Evolutionary conservation across 2,329 filamentous ascomycete species (phyloP), one percentile per base, ranked within the genome.

Genomic region (Cercospora sojina): DNA sequence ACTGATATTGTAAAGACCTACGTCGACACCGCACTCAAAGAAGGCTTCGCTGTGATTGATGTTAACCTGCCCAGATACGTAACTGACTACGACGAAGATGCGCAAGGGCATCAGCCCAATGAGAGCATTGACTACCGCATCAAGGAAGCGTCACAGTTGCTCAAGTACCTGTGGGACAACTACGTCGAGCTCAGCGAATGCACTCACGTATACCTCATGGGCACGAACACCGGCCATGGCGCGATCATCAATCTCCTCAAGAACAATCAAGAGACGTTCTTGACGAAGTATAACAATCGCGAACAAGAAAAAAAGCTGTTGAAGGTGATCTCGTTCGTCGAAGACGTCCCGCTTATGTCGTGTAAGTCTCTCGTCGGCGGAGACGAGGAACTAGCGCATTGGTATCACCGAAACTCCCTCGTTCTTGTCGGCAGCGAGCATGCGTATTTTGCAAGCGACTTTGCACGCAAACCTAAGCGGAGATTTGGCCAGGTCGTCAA

Each of bases 91-190:
- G 78, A 63, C 23, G 51, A 76, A 70, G 78, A 79, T 53, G 67
- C 75, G 20, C 74, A 76, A 16, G 74, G 74, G 16, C 79, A 80
- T 64, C 66, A 80, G 70, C 71, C 79, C 76, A 63, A 86, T 87
- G 77, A 88, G 87, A 67, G 74, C 20, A 66, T 74, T 13, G 76
- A 78, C 29, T 68, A 71, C 60, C 77, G 81, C 35, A 76, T 75
- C 8, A 77, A 77, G 25, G 83, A 83, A 62, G 85, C 84, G 0
- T 88, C 90, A 68, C 89, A 94, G 67, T 82, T 97, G 10, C 87
- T 94, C 4, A 88, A 86, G 67, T 98, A 97, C 75, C 82, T 99
- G 13, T 99, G 95, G 95, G 93, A 97, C 73, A 99, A 99, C 76
- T 97, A 97, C 75, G 88, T 99, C 20, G 91, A 97, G 82, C 88